Evolutionary conservation across 257 asterid species (phyloP), one percentile per base, ranked within the genome.

Genomic region (Capsicum rhomboideum): DNA sequence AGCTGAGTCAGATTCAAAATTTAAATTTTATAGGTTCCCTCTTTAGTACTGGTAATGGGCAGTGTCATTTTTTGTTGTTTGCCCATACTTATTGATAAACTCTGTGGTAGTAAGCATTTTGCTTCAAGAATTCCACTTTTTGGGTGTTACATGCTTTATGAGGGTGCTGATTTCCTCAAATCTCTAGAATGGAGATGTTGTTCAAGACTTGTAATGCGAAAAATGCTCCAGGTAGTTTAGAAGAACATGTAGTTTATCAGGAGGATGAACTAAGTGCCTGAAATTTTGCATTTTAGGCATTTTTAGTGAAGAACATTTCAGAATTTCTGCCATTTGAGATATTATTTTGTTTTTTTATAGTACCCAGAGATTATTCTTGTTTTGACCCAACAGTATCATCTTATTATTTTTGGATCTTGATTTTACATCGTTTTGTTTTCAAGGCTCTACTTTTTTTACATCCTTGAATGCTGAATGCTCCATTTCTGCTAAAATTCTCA

Each of bases 91-190:
- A 93, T 92, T 78, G 97, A 94, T 89, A 94, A 89, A 91, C 95
- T 96, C 9, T 96, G 99, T 84, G 97, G 98, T 1, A 74, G 11
- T 1, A 89, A 84, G 86, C 94, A 89, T 68, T 89, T 87, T 29
- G 99, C 99, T 18, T 93, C 98, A 88, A 93, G 98, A 90, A 79
- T 96, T 80, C 99, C 94, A 83, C 98, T 96, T 84, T 86, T 61
- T 42, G 99, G 99, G 7, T 96, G 99, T 78, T 96, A 94, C 68
- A 94, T 96, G 98, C 88, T 92, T 6, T 96, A 96, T 87, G 98
- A 96, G 49, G 98, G 91, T 50, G 88, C 91, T 17, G 99, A 98
- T 67, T 67, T 67, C 49, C 77, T 18, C 97, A 94, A 89, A 89
- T 94, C 9, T 94, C 98, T 46, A 98, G 99, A 67, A 88, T 96